Percentiles rank a stretch among this genome's conserved stretches.
These are phyloP conservation scores for Luffa acutangula DNA, from an alignment of 306 rosid genomes.

Conservation along the genomic window DNA sequence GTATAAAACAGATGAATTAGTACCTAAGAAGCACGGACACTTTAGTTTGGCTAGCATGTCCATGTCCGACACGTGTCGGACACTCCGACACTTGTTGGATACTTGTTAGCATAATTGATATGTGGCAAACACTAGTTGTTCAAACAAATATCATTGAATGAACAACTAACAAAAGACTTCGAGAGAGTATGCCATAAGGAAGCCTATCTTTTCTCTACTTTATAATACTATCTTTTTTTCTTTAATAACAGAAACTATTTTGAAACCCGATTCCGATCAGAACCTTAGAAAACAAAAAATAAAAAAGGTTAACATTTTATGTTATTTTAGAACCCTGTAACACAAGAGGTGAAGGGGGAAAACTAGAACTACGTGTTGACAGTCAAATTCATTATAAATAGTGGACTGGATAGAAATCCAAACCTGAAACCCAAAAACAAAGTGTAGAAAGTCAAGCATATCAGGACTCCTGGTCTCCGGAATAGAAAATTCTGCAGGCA, in stretches of 20 bases:
- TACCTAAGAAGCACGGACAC: neutral
- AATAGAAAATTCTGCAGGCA: conserved; percentile 47
- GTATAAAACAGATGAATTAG: neutral
- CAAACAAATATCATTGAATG: no score
- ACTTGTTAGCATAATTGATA: no score
- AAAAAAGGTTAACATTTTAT: neutral
- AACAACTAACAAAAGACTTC: no score
- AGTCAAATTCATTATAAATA: neutral
- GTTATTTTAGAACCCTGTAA: neutral
- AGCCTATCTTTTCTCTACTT: no score
- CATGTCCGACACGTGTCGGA: no score
- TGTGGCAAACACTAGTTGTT: no score
- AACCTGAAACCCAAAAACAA: conserved; percentile 87
- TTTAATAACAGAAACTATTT: no score
- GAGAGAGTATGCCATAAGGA: no score
- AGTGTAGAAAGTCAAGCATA: conserved; percentile 76
- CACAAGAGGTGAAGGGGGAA: neutral
- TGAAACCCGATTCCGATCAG: neutral
- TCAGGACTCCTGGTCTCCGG: conserved; percentile 56
- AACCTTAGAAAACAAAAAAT: neutral
- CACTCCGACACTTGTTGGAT: no score
- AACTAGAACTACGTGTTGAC: neutral
- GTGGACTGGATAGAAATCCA: conserved; percentile 1
- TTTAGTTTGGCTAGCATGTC: no score
- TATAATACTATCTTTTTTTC: no score